Evolutionary conservation across 176 grass and related monocot genomes (phyloP).

Genomic region (Cymbopogon citratus): DNA sequence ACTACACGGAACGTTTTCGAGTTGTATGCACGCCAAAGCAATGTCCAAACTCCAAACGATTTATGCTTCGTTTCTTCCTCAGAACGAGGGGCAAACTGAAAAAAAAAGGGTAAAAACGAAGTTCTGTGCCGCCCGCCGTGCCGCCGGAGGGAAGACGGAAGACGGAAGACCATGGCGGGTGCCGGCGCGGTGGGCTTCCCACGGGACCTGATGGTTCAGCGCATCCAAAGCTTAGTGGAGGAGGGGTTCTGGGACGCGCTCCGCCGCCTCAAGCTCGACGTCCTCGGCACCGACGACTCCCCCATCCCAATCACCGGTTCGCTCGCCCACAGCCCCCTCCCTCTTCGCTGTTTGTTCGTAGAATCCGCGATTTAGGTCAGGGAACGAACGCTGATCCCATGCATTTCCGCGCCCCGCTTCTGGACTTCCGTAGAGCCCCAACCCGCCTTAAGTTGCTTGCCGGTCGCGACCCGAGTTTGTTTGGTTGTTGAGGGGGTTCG

Average conservation of each 20-base stretch:
- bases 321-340: not conserved
- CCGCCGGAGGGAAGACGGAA: not conserved
- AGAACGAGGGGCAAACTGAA: not conserved
- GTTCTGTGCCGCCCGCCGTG: not conserved
- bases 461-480: not conserved
- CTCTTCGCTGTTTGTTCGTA: not conserved
- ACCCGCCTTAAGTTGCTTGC: not conserved
- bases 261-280: constrained; percentile 71
- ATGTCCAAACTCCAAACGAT: not conserved
- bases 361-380: not conserved
- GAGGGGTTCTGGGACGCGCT: constrained; percentile 53
- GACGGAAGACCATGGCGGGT: not conserved
- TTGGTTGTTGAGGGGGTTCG: not conserved
- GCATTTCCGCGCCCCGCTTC: not conserved
- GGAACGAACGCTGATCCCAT: not conserved
- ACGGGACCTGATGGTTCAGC: not conserved
- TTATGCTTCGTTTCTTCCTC: no score
- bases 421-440: not conserved
- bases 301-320: constrained; percentile 59
- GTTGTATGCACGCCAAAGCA: constrained; percentile 25
- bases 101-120: not conserved
- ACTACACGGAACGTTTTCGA: not conserved
- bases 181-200: not conserved
- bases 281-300: constrained; percentile 72
- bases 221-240: constrained; percentile 10